Base-by-base conservation (phyloP, 805 yeast genomes). In the Tetrapisispora arboricola region DNA sequence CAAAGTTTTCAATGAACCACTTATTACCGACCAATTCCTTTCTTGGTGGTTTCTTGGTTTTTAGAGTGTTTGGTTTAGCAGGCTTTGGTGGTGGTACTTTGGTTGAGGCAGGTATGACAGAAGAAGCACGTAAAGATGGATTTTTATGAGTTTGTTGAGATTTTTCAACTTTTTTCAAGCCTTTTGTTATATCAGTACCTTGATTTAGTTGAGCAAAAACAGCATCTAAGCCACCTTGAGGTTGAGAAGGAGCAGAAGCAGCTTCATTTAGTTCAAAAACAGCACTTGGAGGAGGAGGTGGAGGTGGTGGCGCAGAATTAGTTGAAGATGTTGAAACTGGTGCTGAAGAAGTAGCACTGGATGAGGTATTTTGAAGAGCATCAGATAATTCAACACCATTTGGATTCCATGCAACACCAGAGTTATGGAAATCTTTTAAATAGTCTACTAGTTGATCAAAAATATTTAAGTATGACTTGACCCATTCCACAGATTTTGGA, bases 141-240 rank as follows among this genome's bases (percentile, higher is more conserved):
- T 87, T 85, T 65, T 86, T 87, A 64, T 86, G 95, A 18, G 96
- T 86, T 87, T 84, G 85, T 64, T 87, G 84, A 8, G 94, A 80
- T 66, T 78, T 85, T 51, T 88, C 96, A 30, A 90, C 96, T 60
- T 90, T 90, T 60, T 82, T 86, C 50, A 92, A 75, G 12, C 87
- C 84, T 27, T 87, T 69, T 1, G 97, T 88, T 54, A 92, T 81
- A 35, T 65, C 67, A 49, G 79, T 84, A 45, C 99, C 99, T 66
- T 80, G 73, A 65, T 80, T 87, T 49, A 92, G 69, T 49, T 84
- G 94, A n/a, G 84, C 80, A 61, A 92, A 92, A 12, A 92, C 95
- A 2, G 97, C 97, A 50, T 70, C 72, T 67, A 90, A 75, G 32
- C 95, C 92, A 45, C 58, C 41, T 44, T 58, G 40, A 13, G 57